These are phyloP conservation scores for Stenogyne calaminthoides DNA, from an alignment of 305 asterid genomes.

Conservation along the genomic window DNA sequence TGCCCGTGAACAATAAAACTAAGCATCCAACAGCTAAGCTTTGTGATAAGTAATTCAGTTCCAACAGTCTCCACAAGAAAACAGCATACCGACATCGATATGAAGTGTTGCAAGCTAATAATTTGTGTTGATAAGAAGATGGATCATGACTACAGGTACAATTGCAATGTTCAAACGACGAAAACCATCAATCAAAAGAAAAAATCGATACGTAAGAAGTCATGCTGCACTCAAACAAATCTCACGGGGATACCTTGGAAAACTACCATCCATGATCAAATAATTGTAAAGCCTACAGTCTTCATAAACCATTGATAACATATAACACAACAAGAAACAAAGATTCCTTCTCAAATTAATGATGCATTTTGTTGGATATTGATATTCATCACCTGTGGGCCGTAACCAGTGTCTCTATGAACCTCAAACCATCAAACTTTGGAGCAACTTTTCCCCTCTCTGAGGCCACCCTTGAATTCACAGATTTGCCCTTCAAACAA, in stretches of 20 bases:
- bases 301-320: neutral
- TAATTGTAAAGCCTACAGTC: neutral
- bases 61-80: neutral
- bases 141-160: neutral
- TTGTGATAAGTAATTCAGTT: neutral
- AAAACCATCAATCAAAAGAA: neutral
- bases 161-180: neutral
- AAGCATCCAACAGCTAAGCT: neutral
- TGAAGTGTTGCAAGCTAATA: neutral
- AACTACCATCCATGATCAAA: constrained; percentile 36
- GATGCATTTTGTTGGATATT: neutral
- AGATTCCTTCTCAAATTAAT: neutral
- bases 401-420: constrained; percentile 59
- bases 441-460: constrained; percentile 46
- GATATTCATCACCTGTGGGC: constrained; percentile 48
- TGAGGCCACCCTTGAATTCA: constrained; percentile 1
- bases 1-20: neutral
- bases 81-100: too few relatives aligned
- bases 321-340: neutral
- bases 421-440: constrained; percentile 55
- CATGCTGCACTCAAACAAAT: neutral
- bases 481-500: constrained; percentile 33
- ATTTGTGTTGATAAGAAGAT: neutral
- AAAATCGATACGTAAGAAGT: neutral
- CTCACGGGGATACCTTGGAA: constrained; percentile 41